Evolutionary conservation across 805 yeast genomes (phyloP).

Genomic region (Wickerhamiella alocasiicola): DNA sequence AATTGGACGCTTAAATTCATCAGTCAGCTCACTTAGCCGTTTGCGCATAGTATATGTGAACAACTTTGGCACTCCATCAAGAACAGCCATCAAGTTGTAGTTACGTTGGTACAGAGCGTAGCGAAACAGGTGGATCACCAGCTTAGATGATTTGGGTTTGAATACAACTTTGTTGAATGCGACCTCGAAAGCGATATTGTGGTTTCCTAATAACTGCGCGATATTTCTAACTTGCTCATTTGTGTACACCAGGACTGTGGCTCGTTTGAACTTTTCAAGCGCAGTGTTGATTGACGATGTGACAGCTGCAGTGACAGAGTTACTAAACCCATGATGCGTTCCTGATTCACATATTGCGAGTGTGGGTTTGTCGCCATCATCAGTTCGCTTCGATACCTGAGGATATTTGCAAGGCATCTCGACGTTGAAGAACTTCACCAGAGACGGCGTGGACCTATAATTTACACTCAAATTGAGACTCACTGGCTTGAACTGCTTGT

Average conservation of each 20-base stretch:
- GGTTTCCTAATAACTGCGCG: not conserved
- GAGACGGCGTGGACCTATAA: constrained; percentile 65
- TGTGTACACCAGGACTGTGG: constrained; percentile 2
- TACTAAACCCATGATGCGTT: too few relatives aligned
- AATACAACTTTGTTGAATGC: not conserved
- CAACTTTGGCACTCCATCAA: constrained; percentile 15
- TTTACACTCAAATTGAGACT: constrained; percentile 44
- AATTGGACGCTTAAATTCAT: constrained; percentile 1
- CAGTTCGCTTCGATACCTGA: not conserved
- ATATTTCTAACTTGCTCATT: constrained; percentile 1
- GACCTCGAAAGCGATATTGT: not conserved
- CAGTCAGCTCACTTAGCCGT: not conserved
- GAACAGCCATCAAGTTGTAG: constrained; percentile 21
- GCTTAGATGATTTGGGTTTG: not conserved
- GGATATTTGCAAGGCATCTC: constrained; percentile 22
- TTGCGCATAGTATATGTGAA: not conserved
- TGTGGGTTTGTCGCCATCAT: too few relatives aligned
- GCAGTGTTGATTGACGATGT: not conserved
- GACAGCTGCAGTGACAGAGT: too few relatives aligned
- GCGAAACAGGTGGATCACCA: not conserved
- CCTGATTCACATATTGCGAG: too few relatives aligned
- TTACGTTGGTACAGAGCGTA: not conserved
- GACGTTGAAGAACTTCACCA: constrained; percentile 45
- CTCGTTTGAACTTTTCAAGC: not conserved
- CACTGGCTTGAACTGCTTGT: constrained; percentile 23